Evolutionary conservation across 768 basidiomycete species (phyloP).

Genomic region (Agrocybe chaxingu): DNA sequence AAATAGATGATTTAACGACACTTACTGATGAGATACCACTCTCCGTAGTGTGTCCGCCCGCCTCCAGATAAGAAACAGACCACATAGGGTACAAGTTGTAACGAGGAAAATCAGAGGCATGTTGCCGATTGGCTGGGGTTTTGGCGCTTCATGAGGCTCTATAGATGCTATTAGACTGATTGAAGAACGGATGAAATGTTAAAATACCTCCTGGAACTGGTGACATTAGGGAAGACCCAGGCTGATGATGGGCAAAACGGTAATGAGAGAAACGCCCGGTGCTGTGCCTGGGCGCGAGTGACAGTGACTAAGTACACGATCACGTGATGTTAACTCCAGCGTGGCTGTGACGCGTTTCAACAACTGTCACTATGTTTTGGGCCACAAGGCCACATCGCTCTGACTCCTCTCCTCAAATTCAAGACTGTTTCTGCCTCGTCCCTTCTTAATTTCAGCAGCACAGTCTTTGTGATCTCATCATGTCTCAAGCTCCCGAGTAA

Average conservation of each 20-base stretch:
- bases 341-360: no score
- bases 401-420: no score
- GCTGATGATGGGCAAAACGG: not conserved
- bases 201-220: slow-evolving; percentile 17
- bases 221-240: slow-evolving; percentile 6
- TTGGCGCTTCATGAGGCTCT: slow-evolving; percentile 61
- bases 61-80: slow-evolving; percentile 62
- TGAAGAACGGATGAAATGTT: not conserved
- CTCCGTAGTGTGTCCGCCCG: slow-evolving; percentile 51
- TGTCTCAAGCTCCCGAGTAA: not conserved
- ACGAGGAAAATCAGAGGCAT: slow-evolving; percentile 50
- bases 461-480: no score
- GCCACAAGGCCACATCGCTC: no score
- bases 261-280: not conserved
- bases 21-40: slow-evolving; percentile 63
- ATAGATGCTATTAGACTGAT: not conserved
- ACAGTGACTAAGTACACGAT: not conserved
- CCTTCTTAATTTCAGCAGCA: no score
- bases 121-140: slow-evolving; percentile 64
- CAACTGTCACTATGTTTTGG: no score
- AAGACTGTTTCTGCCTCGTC: no score
- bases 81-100: slow-evolving; percentile 54
- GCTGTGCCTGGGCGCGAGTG: not conserved
- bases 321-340: no score
- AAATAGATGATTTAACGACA: slow-evolving; percentile 5